Percentiles rank a stretch among this genome's conserved stretches.
These are phyloP conservation scores for Biancaea sappan DNA, from an alignment of 306 rosid genomes.

Conservation along the genomic window DNA sequence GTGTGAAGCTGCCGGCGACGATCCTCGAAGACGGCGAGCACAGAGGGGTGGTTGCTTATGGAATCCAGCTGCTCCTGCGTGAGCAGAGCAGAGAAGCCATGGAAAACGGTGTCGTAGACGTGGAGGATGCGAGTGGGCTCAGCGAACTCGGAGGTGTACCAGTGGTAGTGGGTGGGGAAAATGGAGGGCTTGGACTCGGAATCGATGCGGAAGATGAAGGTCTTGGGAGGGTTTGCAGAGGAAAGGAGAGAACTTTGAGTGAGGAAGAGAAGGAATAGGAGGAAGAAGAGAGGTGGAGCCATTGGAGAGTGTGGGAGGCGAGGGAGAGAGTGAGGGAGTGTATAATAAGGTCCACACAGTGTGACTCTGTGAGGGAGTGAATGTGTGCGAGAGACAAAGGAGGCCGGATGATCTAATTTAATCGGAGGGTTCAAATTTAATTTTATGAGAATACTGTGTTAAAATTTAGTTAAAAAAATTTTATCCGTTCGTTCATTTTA, in stretches of 20 bases:
- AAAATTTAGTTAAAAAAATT: no score
- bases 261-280: slow-evolving; percentile 21
- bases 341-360: slow-evolving; percentile 3
- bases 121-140: slow-evolving; percentile 58
- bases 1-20: slow-evolving; percentile 72
- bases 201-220: slow-evolving; percentile 61
- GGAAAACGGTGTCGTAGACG: slow-evolving; percentile 65
- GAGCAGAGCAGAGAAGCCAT: slow-evolving; percentile 71
- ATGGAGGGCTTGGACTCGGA: slow-evolving; percentile 58
- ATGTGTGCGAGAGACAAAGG: no score
- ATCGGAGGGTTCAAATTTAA: no score
- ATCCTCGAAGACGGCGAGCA: slow-evolving; percentile 62
- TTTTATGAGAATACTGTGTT: no score
- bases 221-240: slow-evolving; percentile 26
- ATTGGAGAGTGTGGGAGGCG: background rate
- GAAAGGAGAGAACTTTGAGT: slow-evolving; percentile 21
- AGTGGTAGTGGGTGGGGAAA: slow-evolving; percentile 69
- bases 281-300: slow-evolving; percentile 18
- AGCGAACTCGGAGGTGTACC: slow-evolving; percentile 68
- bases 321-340: background rate
- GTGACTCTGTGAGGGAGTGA: no score
- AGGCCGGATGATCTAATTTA: no score
- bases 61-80: slow-evolving; percentile 34
- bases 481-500: no score
- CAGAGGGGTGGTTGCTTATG: slow-evolving; percentile 50